Evolutionary conservation across 1,284 basidiomycete genomes (phyloP).

Genomic region (Melampsora medusae): DNA sequence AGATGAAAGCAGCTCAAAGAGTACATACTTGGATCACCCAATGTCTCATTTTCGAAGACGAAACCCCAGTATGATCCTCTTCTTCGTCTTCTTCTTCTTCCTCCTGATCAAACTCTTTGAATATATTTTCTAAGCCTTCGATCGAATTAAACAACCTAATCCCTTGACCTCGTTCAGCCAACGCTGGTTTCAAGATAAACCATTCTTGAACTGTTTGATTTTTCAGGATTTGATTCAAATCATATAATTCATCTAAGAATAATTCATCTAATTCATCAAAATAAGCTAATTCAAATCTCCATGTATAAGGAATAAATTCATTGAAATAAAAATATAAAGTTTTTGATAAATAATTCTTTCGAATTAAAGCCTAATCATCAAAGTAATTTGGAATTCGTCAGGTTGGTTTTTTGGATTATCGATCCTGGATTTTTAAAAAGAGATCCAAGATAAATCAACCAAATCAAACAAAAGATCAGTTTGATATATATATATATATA

Average conservation of each 20-base stretch:
- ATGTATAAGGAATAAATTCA: constrained; percentile 71
- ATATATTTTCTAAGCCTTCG: constrained; percentile 71
- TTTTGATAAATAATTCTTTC: constrained; percentile 68
- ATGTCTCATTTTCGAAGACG: constrained; percentile 77
- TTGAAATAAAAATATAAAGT: constrained; percentile 63
- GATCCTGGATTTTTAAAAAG: no score
- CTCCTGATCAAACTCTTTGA: constrained; percentile 75
- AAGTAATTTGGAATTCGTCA: background rate
- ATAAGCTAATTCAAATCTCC: constrained; percentile 82
- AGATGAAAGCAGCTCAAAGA: no score
- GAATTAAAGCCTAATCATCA: constrained; percentile 23
- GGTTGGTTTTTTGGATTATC: no score
- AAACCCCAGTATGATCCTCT: constrained; percentile 48
- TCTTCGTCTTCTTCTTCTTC: constrained; percentile 53
- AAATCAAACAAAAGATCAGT: no score
- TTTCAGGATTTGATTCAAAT: constrained; percentile 69
- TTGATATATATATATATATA: background rate
- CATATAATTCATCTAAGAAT: constrained; percentile 89
- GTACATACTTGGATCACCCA: constrained; percentile 85
- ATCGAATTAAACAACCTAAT: constrained; percentile 84
- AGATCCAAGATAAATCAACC: no score
- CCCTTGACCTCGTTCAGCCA: constrained; percentile 93
- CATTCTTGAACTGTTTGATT: constrained; percentile 60
- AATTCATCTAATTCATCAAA: constrained; percentile 94
- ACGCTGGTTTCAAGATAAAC: constrained; percentile 96